A percentile compares a stretch with the other conserved stretches of the same genome.
phyloP scores from a whole-genome alignment of 257 asterid genomes.

The Nyctanthes arbortristis region DNA sequence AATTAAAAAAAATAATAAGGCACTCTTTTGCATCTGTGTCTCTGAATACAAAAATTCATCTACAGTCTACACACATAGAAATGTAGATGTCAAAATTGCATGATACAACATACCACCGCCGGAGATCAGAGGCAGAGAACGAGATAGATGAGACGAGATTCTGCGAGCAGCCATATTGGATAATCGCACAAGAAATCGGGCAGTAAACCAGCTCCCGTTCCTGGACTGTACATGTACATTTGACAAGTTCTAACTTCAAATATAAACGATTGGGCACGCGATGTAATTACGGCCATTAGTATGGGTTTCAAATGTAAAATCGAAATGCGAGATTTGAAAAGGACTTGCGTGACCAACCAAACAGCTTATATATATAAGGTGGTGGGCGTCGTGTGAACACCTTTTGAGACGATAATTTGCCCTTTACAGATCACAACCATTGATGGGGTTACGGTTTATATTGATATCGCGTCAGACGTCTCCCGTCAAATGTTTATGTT shows the following conservation, averaged over 20 bases:
- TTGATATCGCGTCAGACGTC: too few species aligned
- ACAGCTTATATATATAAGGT: background rate
- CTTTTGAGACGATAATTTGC: background rate
- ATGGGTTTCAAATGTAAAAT: background rate
- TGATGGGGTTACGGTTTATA: background rate
- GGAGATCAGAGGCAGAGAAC: conserved; percentile 50
- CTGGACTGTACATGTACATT: background rate
- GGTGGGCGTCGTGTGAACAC: background rate
- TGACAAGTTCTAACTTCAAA: background rate
- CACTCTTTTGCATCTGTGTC: background rate
- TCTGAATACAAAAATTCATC: background rate
- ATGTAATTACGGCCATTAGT: background rate
- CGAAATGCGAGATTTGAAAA: too few species aligned
- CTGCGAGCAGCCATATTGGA: conserved; percentile 65
- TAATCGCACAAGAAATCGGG: conserved; percentile 1
- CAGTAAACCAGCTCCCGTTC: background rate
- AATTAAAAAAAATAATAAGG: background rate
- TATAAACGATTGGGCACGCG: background rate
- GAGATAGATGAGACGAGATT: conserved; percentile 63
- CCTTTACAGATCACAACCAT: background rate
- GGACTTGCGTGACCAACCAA: conserved; percentile 2
- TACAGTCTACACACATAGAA: background rate
- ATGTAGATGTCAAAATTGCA: background rate
- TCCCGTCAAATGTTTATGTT: too few species aligned
- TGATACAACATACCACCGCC: conserved; percentile 34